Base-by-base conservation (phyloP, 2,329 filamentous ascomycete genomes). In the Biscogniauxia mediterranea region DNA sequence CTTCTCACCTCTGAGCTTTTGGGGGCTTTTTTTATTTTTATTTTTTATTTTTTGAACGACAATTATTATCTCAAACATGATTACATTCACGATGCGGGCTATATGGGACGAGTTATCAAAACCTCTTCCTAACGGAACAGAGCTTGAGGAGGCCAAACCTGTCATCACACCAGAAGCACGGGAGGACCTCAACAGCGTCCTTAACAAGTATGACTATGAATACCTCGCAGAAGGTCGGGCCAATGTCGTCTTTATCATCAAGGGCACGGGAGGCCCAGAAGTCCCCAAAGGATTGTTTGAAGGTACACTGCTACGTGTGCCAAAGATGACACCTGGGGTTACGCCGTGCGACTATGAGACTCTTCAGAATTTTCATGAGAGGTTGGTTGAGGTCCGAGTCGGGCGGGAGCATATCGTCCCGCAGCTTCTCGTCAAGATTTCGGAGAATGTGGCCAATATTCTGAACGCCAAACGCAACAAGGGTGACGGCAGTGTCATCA, bases 201-300 rank as follows among this genome's bases (percentile, higher is more conserved):
- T 62, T 21, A 60, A 57, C 32, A 61, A 62, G 54, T 67, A 68
- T 19, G 60, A 67, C 20, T 74, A 70, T 56, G 72, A 74, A 57
- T 77, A 85, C 60, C 75, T 86, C 21, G 83, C 82, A 25, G 91
- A 95, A 74, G 91, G 91, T 23, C 88, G 89, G 23, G 90, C 91
- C 57, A 94, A 95, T 73, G 83, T 89, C 56, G 88, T 93, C 64
- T 93, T 91, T 70, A 82, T 83, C 66, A 81, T 90, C 59, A 77
- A 78, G 53, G 62, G 80, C 20, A 75, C 78, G 4, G 69, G 75
- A 60, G 68, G 69, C 60, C 66, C 73, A 57, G 63, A 71, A 46
- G 65, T 73, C 69, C 63, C 72, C 70, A 67, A 65, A 53, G 66
- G 64, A 8, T 65, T 64, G 52, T 67, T 72, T 59, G 64, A 61